Conservation (phyloP, 805 yeast genomes). For the Candida arabinofermentans region DNA sequence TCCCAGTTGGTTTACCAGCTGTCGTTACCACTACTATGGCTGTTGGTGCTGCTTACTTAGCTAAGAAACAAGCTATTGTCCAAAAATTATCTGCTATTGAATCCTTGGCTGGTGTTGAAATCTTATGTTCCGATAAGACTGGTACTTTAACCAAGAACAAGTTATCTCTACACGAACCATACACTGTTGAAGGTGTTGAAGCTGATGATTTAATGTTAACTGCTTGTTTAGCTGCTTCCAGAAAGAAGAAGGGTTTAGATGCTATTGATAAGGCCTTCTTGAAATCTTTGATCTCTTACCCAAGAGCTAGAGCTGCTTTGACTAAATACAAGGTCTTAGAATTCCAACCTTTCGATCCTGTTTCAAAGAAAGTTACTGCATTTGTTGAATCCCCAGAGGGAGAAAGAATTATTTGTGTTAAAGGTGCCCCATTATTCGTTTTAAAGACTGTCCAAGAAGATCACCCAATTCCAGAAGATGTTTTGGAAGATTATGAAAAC, state of each 20-base stretch:
- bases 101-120: conserved; percentile 96
- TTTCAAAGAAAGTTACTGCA: conserved; percentile 93
- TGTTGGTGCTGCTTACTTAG: conserved; percentile 98
- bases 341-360: conserved; percentile 98
- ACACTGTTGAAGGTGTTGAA: conserved; percentile 96
- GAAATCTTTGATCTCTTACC: conserved; percentile 82
- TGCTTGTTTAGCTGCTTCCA: conserved; percentile 95
- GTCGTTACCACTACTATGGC: conserved; percentile 99
- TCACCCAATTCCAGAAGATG: conserved; percentile 92
- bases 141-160: conserved; percentile 98
- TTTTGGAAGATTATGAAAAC: conserved; percentile 92
- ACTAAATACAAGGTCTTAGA: conserved; percentile 91
- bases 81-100: conserved; percentile 96
- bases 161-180: conserved; percentile 93
- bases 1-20: conserved; percentile 98
- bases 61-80: conserved; percentile 95
- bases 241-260: conserved; percentile 97
- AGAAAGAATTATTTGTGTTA: conserved; percentile 91
- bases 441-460: conserved; percentile 95
- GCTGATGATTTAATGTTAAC: conserved; percentile 95
- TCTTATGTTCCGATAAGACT: conserved; percentile 96
- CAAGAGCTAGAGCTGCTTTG: conserved; percentile 89
- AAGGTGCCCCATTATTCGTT: conserved; percentile 98
- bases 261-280: conserved; percentile 97
- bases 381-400: conserved; percentile 95